phyloP scores from a whole-genome alignment of 2,329 filamentous ascomycete genomes.

The Lasiodiplodia sp. region DNA sequence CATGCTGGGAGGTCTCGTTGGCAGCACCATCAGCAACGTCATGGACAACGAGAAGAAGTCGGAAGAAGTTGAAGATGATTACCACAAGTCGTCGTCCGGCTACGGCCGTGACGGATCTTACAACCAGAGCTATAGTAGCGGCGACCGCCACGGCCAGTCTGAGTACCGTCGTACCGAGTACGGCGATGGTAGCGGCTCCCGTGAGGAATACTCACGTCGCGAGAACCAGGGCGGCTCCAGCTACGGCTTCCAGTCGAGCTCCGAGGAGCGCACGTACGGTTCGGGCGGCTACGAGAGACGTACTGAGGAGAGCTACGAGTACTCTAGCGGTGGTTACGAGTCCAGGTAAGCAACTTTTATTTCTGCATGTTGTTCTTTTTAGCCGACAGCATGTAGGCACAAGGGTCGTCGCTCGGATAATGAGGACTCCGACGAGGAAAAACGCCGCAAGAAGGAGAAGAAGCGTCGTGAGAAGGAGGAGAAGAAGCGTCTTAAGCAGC shows the following conservation, averaged over 20 bases:
- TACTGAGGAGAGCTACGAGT: conserved; percentile 59
- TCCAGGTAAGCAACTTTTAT: conserved; percentile 44
- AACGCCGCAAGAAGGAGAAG: conserved; percentile 42
- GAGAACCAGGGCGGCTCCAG: conserved; percentile 59
- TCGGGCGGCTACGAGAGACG: conserved; percentile 64
- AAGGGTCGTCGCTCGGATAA: conserved; percentile 42
- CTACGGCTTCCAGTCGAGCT: conserved; percentile 66
- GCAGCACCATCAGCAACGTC: conserved; percentile 66
- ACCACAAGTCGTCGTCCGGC: conserved; percentile 60
- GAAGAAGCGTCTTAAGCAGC: conserved; percentile 50
- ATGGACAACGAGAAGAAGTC: conserved; percentile 59
- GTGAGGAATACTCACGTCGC: conserved; percentile 67
- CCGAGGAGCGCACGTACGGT: conserved; percentile 58
- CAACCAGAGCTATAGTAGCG: conserved; percentile 66
- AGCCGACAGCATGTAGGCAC: conserved; percentile 36
- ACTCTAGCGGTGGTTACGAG: conserved; percentile 42
- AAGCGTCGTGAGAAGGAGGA: conserved; percentile 52
- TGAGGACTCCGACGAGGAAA: conserved; percentile 39
- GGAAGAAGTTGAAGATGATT: conserved; percentile 55
- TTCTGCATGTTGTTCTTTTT: not conserved
- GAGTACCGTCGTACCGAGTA: conserved; percentile 67
- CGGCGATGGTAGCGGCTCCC: conserved; percentile 60
- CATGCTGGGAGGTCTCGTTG: conserved; percentile 72
- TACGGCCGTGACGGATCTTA: conserved; percentile 58
- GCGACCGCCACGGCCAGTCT: conserved; percentile 60